Evolutionary conservation across 345 rosid genomes (phyloP), one percentile per base, ranked within the genome.

Genomic region (Moricandia arvensis): DNA sequence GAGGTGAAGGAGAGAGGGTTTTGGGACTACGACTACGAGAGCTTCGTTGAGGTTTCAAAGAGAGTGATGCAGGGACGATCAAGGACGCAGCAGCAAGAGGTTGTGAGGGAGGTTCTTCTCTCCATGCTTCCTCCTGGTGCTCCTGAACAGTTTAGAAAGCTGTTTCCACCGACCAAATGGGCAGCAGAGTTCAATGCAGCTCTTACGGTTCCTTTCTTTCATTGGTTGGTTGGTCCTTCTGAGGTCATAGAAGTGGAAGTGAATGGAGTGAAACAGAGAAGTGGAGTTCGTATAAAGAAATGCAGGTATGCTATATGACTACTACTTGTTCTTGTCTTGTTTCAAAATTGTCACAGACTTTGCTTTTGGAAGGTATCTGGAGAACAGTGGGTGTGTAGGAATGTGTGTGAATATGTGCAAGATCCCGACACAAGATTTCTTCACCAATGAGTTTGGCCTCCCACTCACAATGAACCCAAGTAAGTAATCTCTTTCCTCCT

Each of bases 401-500:
- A 89, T 90, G 97, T 95, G 97, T 55, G 96, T 90, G 66, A 94
- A 94, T 73, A 94, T 89, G 98, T 91, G 98, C 82, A 94, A 90
- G 81, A 86, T 94, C 67, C 97, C 98, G 10, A 91, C 98, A 24
- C 97, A 94, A 76, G 95, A 94, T 86, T 94, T 94, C 92, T 94
- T 94, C 83, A 91, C 97, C 80, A 94, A 90, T 60, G 96, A 94
- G 81, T 94, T 94, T 69, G 98, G 98, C 31, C 95, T 94, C 54
- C 97, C 97, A 59, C 82, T 94, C 49, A 94, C 98, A 38, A 94
- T 94, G 98, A 89, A 59, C 55, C 96, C 97, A 1, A 90, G 66
- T 61, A 33, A 15, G 97, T 90, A 89, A 45, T 67, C 58, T 62
- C 13, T 4, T 13, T 21, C 29, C 30, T 72, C 21, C 62, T 10